Conservation (phyloP, 805 yeast genomes). For the Cyberlindnera japonica region DNA sequence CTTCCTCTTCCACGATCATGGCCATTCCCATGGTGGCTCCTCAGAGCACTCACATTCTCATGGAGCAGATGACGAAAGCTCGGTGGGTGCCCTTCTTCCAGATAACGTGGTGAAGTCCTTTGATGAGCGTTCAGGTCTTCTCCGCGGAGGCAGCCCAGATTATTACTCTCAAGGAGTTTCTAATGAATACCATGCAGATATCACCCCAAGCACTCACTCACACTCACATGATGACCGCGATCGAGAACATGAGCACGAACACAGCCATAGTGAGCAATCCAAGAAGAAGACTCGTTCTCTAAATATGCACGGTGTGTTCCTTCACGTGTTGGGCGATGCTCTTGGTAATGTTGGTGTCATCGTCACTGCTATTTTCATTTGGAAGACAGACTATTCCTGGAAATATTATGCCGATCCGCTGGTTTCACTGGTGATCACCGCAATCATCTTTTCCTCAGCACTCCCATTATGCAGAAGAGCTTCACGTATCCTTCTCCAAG, state of each 20-base stretch:
- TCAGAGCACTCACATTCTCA: slow-evolving; percentile 39
- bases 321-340: slow-evolving; percentile 96
- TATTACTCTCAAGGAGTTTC: slow-evolving; percentile 20
- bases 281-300: slow-evolving; percentile 50
- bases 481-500: slow-evolving; percentile 84
- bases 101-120: slow-evolving; percentile 41
- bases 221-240: slow-evolving; percentile 4
- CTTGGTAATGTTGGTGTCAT: slow-evolving; percentile 94
- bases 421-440: slow-evolving; percentile 80
- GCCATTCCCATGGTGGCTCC: slow-evolving; percentile 46
- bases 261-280: slow-evolving; percentile 6
- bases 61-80: slow-evolving; percentile 23
- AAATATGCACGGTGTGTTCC: slow-evolving; percentile 95
- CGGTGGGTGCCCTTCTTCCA: slow-evolving; percentile 38
- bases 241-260: slow-evolving; percentile 4
- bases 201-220: neutral
- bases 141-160: slow-evolving; percentile 5
- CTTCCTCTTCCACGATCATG: slow-evolving; percentile 84
- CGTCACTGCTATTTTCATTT: slow-evolving; percentile 80
- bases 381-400: slow-evolving; percentile 93
- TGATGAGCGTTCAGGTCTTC: slow-evolving; percentile 20
- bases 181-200: slow-evolving; percentile 21
- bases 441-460: slow-evolving; percentile 86
- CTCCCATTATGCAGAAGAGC: slow-evolving; percentile 84
- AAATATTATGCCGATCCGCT: slow-evolving; percentile 81